These are phyloP conservation scores for Phialophora expanda DNA, from an alignment of 2,329 filamentous ascomycete species.

Conservation along the genomic window DNA sequence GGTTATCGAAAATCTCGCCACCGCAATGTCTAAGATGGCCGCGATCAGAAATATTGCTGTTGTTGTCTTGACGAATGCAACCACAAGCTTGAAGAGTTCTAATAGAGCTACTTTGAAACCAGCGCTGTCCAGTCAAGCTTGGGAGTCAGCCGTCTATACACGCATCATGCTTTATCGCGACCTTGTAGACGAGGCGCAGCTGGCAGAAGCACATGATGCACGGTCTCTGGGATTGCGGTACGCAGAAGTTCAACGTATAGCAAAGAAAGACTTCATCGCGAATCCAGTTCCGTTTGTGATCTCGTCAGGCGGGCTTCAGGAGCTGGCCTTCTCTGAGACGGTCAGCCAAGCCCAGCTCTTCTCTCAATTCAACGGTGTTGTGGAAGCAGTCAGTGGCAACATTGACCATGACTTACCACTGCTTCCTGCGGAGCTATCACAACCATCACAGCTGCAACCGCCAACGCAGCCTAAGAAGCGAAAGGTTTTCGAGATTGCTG, in stretches of 20 bases:
- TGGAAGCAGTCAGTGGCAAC: conserved; percentile 14
- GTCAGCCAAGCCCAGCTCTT: conserved; percentile 18
- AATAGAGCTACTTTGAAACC: conserved; percentile 73
- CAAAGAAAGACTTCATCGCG: conserved; percentile 55
- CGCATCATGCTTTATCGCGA: conserved; percentile 80
- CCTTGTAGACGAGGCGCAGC: conserved; percentile 61
- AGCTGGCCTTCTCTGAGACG: conserved; percentile 12
- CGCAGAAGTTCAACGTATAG: conserved; percentile 68
- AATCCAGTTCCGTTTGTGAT: conserved; percentile 50
- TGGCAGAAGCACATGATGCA: conserved; percentile 38
- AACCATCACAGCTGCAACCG: conserved; percentile 31
- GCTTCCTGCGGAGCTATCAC: conserved; percentile 25
- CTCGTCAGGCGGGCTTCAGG: conserved; percentile 39
- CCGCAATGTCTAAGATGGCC: conserved; percentile 71
- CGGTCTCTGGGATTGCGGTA: conserved; percentile 57
- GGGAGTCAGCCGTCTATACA: conserved; percentile 78
- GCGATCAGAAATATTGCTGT: conserved; percentile 74
- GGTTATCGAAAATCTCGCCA: conserved; percentile 69
- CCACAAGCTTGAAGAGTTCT: conserved; percentile 74
- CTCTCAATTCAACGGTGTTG: conserved; percentile 20
- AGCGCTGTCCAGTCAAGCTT: conserved; percentile 74
- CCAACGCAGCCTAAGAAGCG: conserved; percentile 44
- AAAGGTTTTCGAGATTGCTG: conserved; percentile 51
- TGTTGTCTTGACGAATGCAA: conserved; percentile 77
- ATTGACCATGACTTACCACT: conserved; percentile 26